Evolutionary conservation across 768 basidiomycete genomes (phyloP).

Genomic region (Trametes villosa): DNA sequence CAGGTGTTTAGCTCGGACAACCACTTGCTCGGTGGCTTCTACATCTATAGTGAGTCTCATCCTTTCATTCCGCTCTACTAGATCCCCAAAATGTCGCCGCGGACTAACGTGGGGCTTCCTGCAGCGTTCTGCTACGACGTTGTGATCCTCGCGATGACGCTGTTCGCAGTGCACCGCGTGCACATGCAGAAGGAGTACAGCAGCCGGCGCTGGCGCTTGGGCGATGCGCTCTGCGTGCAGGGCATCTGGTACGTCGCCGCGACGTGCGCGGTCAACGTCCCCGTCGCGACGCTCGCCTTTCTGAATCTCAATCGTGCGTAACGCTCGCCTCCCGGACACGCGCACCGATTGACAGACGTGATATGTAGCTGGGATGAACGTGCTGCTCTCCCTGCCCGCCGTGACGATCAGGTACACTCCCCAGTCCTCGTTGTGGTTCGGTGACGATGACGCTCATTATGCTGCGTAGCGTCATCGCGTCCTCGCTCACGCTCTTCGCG

Average conservation of each 20-base stretch:
- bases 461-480: slow-evolving; percentile 1
- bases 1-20: neutral
- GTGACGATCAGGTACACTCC: slow-evolving; percentile 8
- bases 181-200: neutral
- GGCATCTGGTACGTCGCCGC: slow-evolving; percentile 15
- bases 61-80: neutral
- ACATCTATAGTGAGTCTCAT: slow-evolving; percentile 16
- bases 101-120: neutral
- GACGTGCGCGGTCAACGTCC: slow-evolving; percentile 10
- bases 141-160: slow-evolving; percentile 13
- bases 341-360: neutral
- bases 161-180: slow-evolving; percentile 13
- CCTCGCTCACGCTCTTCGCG: slow-evolving; percentile 6
- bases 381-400: slow-evolving; percentile 4
- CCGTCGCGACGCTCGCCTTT: slow-evolving; percentile 10
- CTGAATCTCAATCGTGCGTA: slow-evolving; percentile 19
- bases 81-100: neutral
- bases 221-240: slow-evolving; percentile 15
- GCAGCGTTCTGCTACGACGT: slow-evolving; percentile 22
- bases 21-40: slow-evolving; percentile 4
- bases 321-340: neutral
- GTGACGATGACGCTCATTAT: neutral
- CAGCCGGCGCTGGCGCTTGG: slow-evolving; percentile 5
- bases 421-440: too few relatives aligned
- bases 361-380: slow-evolving; percentile 5